Evolutionary conservation across 345 rosid genomes (phyloP), one percentile per base, ranked within the genome.

Genomic region (Pelargonium nanum): DNA sequence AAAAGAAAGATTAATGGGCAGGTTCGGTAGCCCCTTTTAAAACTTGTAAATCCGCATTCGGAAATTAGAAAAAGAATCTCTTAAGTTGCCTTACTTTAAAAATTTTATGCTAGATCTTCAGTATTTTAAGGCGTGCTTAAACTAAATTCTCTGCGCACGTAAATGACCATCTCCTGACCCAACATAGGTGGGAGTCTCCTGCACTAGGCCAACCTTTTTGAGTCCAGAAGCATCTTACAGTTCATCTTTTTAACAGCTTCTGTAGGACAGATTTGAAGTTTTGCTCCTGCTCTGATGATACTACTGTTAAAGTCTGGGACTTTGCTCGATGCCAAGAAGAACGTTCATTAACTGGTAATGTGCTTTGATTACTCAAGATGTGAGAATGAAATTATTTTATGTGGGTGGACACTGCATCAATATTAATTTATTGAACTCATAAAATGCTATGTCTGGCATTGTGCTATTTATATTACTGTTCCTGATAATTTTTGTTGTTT

Each of bases 251-350:
- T 40, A 73, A 76, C 91, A 93, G 99, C 77, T 93, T 93, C 69
- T 89, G 96, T 74, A 72, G 89, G 79, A 93, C 99, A 74, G 99
- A 89, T 79, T 82, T 93, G 80, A 93, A 93, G 78, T 93, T 93
- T 67, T 93, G 96, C 70, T 89, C 99, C 51, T 89, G 99, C 69
- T 93, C 97, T 59, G 99, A 93, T 72, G 99, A 93, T 75, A 87
- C 90, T 23, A 87, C 96, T 58, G 96, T 93, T 58, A 93, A 89
- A 80, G 92, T 93, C 53, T 93, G 99, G 97, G 99, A 93, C 75
- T 93, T 93, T 73, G 89, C 97, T 57, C 77, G 81, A 70, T 93
- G 91, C 80, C 88, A 84, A 68, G 99, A 89, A 69, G 99, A 89
- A 82, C 77, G 88, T 22, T 84, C 90, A 34, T 75, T 93, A 67